Conservation (phyloP, 2,329 filamentous ascomycete genomes). For the Aureobasidium mangrovei region DNA sequence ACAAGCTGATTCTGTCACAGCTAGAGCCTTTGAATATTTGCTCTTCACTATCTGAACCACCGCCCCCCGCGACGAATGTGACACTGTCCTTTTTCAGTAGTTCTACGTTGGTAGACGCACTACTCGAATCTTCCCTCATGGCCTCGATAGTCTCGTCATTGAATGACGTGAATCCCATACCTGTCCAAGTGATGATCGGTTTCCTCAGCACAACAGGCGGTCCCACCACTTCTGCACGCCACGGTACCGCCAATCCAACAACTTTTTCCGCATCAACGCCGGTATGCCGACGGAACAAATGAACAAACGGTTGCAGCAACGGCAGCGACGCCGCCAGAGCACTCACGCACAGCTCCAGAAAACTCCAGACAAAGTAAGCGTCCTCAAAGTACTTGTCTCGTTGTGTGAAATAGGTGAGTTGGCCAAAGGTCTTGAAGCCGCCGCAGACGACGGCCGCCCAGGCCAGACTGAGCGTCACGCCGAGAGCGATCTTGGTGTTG, state of each 20-base stretch:
- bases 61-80: too few relatives aligned
- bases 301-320: neutral
- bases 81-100: too few relatives aligned
- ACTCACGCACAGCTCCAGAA: neutral
- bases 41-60: too few relatives aligned
- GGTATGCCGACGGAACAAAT: neutral
- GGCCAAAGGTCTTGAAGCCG: neutral
- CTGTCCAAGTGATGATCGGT: constrained; percentile 2
- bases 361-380: neutral
- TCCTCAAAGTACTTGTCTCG: constrained; percentile 2
- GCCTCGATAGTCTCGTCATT: neutral
- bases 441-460: neutral
- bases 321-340: neutral
- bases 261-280: neutral
- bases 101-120: too few relatives aligned
- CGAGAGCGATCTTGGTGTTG: neutral
- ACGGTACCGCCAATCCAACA: neutral
- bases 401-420: neutral
- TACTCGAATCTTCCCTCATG: too few relatives aligned
- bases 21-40: too few relatives aligned
- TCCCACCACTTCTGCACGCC: too few relatives aligned
- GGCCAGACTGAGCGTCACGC: neutral
- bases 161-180: neutral
- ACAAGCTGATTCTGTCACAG: too few relatives aligned
- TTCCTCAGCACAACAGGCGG: neutral